Percentiles rank a stretch among this genome's conserved stretches.
Evolutionary conservation across 352 stramenopile species (phyloP).

Genomic region (Phytophthora uliginosa): DNA sequence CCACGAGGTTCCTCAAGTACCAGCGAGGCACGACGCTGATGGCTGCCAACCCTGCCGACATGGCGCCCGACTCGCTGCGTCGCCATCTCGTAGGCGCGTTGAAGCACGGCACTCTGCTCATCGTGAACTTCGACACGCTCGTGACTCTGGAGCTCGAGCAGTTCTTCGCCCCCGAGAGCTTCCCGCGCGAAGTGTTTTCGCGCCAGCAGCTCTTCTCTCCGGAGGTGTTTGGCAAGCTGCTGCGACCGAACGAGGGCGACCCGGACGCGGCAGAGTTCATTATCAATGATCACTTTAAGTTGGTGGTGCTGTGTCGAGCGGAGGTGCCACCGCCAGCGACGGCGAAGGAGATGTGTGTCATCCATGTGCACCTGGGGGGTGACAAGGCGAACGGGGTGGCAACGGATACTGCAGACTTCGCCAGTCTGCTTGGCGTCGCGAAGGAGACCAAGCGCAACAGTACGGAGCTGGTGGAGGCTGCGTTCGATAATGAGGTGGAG

Average conservation of each 20-base stretch:
- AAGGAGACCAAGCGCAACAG: conserved; percentile 84
- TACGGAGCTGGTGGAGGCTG: conserved; percentile 86
- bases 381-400: conserved; percentile 2
- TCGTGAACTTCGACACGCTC: conserved; percentile 83
- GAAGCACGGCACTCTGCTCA: conserved; percentile 75
- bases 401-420: conserved; percentile 42
- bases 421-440: conserved; percentile 58
- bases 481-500: conserved; percentile 90
- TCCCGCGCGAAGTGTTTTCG: conserved; percentile 79
- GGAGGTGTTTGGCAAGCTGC: conserved; percentile 57
- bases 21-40: conserved; percentile 90
- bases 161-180: conserved; percentile 75
- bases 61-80: conserved; percentile 72
- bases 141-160: conserved; percentile 77
- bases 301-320: conserved; percentile 76
- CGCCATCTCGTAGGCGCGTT: conserved; percentile 81
- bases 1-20: conserved; percentile 91
- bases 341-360: conserved; percentile 73
- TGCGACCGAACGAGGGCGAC: conserved; percentile 65
- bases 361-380: conserved; percentile 52
- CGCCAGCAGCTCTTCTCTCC: conserved; percentile 78
- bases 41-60: conserved; percentile 75
- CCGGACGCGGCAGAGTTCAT: conserved; percentile 67
- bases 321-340: conserved; percentile 57
- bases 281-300: conserved; percentile 89